A percentile compares a stretch with the other conserved stretches of the same genome.
These are phyloP conservation scores for Trichoderma asperelloides DNA, from an alignment of 495 filamentous ascomycete genomes.

Conservation along the genomic window DNA sequence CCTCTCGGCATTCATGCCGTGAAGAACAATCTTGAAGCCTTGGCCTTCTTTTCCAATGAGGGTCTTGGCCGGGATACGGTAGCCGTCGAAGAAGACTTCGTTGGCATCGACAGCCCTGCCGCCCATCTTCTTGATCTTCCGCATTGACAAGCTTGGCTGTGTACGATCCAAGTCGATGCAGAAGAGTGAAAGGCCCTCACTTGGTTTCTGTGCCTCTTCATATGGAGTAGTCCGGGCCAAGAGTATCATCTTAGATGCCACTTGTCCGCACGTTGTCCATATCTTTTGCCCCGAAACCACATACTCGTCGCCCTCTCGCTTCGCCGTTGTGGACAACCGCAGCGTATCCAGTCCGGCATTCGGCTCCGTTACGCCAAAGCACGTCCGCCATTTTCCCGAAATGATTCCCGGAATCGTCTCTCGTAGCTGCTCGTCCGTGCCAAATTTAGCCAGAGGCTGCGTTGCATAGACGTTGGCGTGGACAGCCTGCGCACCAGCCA, in stretches of 20 bases:
- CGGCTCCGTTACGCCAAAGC: constrained; percentile 63
- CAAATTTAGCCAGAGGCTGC: constrained; percentile 65
- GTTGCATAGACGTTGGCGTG: constrained; percentile 72
- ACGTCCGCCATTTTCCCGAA: constrained; percentile 56
- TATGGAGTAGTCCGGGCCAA: constrained; percentile 64
- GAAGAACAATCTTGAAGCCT: constrained; percentile 68
- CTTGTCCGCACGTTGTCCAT: constrained; percentile 74
- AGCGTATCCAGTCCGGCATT: constrained; percentile 71
- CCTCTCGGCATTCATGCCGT: constrained; percentile 79
- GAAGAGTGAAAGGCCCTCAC: constrained; percentile 65
- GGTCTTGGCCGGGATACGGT: constrained; percentile 47
- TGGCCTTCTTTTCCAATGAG: constrained; percentile 61
- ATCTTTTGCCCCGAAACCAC: constrained; percentile 68
- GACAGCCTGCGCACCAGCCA: constrained; percentile 68
- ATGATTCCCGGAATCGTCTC: constrained; percentile 61
- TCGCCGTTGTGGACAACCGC: constrained; percentile 53
- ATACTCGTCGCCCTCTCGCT: constrained; percentile 45
- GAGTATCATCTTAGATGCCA: constrained; percentile 68
- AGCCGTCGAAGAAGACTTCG: constrained; percentile 76
- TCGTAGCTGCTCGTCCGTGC: constrained; percentile 48
- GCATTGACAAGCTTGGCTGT: constrained; percentile 51
- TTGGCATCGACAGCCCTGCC: constrained; percentile 72
- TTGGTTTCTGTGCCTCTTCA: constrained; percentile 55
- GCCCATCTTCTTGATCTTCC: constrained; percentile 74
- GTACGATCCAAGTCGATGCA: constrained; percentile 61